These are phyloP conservation scores for Yarrowia sp. DNA, from an alignment of 805 yeast genomes.

Conservation along the genomic window DNA sequence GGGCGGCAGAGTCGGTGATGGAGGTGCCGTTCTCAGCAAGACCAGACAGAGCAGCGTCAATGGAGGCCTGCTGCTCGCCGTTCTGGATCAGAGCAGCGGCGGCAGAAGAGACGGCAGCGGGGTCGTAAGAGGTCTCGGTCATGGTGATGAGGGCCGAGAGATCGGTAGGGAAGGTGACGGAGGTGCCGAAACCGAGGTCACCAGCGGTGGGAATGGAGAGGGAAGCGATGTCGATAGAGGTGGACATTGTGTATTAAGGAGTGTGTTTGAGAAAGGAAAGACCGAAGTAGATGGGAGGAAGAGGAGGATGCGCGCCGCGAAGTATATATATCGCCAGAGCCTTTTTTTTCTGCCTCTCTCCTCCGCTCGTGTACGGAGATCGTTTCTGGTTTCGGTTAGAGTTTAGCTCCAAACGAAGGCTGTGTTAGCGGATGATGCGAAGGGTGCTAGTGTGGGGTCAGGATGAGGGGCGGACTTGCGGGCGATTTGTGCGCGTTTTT, in stretches of 20 bases:
- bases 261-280: not conserved
- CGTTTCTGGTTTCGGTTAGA: slow-evolving; percentile 18
- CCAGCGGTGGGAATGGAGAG: slow-evolving; percentile 18
- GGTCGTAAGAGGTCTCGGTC: slow-evolving; percentile 15
- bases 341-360: not conserved
- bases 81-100: slow-evolving; percentile 8
- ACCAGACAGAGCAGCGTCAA: not conserved
- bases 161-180: slow-evolving; percentile 16
- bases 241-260: slow-evolving; percentile 12
- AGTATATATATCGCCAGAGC: not conserved
- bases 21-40: slow-evolving; percentile 15
- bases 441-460: slow-evolving; percentile 4
- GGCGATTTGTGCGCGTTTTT: not conserved
- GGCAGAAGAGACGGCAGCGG: slow-evolving; percentile 13
- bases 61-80: slow-evolving; percentile 15
- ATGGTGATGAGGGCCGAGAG: slow-evolving; percentile 12
- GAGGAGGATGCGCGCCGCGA: not conserved
- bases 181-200: slow-evolving; percentile 16
- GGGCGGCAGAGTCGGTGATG: slow-evolving; percentile 16
- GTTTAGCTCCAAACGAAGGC: not conserved
- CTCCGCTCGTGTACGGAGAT: slow-evolving; percentile 12
- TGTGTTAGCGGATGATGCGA: not conserved
- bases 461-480: not conserved
- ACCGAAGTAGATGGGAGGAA: not conserved
- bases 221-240: not conserved